phyloP scores from a whole-genome alignment of 83 land plant genomes.

The Diphasiastrum complanatum region DNA sequence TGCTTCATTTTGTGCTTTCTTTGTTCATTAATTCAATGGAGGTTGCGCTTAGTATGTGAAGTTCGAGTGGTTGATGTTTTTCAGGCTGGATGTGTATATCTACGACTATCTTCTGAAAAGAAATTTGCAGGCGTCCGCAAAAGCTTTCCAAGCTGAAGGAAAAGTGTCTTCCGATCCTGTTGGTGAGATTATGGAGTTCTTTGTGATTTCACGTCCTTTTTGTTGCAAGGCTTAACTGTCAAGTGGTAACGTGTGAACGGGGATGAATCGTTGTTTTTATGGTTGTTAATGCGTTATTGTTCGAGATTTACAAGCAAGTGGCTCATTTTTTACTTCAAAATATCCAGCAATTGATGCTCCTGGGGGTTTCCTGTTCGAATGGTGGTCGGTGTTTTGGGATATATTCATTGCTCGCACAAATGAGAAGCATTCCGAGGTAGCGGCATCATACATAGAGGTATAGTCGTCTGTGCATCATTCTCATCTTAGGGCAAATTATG shows the following conservation, averaged over 20 bases:
- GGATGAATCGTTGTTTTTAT: not conserved
- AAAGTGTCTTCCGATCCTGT: slow-evolving; percentile 55
- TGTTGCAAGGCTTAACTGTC: not conserved
- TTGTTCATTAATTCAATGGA: too few species aligned
- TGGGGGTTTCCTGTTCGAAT: slow-evolving; percentile 57
- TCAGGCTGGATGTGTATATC: slow-evolving; percentile 61
- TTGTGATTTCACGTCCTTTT: not conserved
- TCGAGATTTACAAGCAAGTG: not conserved
- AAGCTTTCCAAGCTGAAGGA: slow-evolving; percentile 54
- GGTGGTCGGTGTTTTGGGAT: too few species aligned
- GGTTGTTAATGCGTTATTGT: too few species aligned
- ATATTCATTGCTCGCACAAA: slow-evolving; percentile 55
- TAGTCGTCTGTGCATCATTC: not conserved
- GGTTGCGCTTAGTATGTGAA: too few species aligned
- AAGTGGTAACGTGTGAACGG: not conserved
- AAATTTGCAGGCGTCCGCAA: slow-evolving; percentile 51
- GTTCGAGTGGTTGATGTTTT: not conserved
- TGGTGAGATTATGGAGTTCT: slow-evolving; percentile 29
- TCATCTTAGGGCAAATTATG: not conserved
- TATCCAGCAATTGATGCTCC: slow-evolving; percentile 57
- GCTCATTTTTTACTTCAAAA: not conserved
- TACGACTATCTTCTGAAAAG: slow-evolving; percentile 49
- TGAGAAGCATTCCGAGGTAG: slow-evolving; percentile 55
- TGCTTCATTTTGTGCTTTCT: too few species aligned
- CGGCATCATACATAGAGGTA: slow-evolving; percentile 60